Evolutionary conservation across 2,329 filamentous ascomycete genomes (phyloP).

Genomic region (Clarireedia hainanense): DNA sequence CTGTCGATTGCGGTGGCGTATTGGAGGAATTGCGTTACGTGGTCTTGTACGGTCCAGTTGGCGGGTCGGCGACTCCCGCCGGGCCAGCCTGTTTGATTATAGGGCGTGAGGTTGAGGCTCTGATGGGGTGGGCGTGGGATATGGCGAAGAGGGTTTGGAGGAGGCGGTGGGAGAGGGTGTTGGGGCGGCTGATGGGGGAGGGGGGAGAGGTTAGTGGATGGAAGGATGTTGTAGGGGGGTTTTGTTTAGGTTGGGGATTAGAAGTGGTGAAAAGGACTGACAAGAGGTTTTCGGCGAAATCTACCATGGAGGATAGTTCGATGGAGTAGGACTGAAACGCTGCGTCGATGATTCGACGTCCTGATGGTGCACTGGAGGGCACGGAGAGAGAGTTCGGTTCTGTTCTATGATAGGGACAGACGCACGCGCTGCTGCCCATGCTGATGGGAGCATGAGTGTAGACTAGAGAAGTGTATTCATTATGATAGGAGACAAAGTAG

Average conservation of each 20-base stretch:
- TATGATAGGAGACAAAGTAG: no score
- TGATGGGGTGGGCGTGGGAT: no score
- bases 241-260: no score
- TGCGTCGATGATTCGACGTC: slow-evolving; percentile 2
- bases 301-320: slow-evolving; percentile 11
- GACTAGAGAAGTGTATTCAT: no score
- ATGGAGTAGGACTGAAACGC: slow-evolving; percentile 11
- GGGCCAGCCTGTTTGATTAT: neutral
- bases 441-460: no score
- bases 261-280: neutral
- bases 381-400: neutral
- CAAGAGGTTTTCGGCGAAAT: slow-evolving; percentile 7
- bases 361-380: neutral
- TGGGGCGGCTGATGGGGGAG: neutral
- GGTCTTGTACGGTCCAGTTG: neutral
- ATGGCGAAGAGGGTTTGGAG: neutral
- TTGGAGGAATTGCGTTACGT: neutral
- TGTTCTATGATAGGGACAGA: no score
- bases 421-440: no score
- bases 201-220: neutral
- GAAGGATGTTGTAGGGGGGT: no score
- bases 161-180: neutral
- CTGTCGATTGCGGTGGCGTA: neutral
- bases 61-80: neutral
- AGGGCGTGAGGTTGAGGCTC: no score